Conservation (phyloP, 2,329 filamentous ascomycete genomes). For the Paradendryphiella salina region DNA sequence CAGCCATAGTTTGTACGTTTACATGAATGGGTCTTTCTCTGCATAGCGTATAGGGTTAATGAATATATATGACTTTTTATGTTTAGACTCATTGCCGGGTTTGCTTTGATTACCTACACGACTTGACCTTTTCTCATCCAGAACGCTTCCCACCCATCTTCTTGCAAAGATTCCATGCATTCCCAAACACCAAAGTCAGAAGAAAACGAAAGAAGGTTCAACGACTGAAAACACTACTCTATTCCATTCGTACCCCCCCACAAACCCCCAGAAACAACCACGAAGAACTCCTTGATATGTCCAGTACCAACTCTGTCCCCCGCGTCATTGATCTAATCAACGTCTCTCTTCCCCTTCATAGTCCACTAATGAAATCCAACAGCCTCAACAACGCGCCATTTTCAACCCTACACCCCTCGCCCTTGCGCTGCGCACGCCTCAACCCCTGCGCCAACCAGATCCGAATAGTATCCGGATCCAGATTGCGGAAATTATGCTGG, state of each 20-base stretch:
- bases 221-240: too few relatives aligned
- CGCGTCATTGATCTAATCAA: too few relatives aligned
- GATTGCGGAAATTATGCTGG: conserved; percentile 41
- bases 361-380: conserved; percentile 44
- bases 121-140: background rate
- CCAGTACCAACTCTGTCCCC: too few relatives aligned
- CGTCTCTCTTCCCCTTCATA: conserved; percentile 12
- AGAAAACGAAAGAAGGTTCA: too few relatives aligned
- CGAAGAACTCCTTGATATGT: too few relatives aligned
- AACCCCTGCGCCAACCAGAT: conserved; percentile 40
- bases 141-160: too few relatives aligned
- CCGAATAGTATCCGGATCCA: conserved; percentile 38
- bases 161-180: too few relatives aligned
- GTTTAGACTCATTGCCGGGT: too few relatives aligned
- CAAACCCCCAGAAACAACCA: too few relatives aligned
- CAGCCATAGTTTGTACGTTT: background rate
- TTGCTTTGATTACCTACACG: background rate
- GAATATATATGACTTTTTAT: background rate
- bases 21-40: conserved; percentile 1
- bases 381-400: conserved; percentile 40
- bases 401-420: conserved; percentile 44
- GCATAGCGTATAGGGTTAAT: conserved; percentile 29
- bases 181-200: too few relatives aligned
- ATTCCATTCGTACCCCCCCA: too few relatives aligned
- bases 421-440: conserved; percentile 30